A percentile compares a stretch with the other conserved stretches of the same genome.
Conservation (phyloP, 345 rosid genomes). For the Orychophragmus violaceus region DNA sequence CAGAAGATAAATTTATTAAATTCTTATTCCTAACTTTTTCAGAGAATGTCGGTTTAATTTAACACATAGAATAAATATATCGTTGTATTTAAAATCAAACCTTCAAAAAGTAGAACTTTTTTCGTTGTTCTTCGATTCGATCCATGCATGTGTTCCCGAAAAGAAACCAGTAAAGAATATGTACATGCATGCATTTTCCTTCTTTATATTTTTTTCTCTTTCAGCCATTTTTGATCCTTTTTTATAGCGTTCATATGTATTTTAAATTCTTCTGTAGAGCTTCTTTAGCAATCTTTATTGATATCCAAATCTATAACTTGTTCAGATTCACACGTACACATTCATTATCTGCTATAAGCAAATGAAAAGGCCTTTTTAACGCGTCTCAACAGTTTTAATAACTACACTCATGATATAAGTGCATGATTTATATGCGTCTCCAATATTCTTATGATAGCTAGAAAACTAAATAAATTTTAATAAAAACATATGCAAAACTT, state of each 20-base stretch:
- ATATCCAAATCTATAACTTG: background rate
- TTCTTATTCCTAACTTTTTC: background rate
- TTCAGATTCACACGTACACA: constrained; percentile 20
- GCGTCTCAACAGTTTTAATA: constrained; percentile 15
- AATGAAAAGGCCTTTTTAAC: constrained; percentile 14
- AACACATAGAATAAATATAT: background rate
- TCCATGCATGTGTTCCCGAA: constrained; percentile 1
- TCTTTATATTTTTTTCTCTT: background rate
- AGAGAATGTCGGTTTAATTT: constrained; percentile 4
- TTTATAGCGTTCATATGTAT: constrained; percentile 27
- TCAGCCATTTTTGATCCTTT: background rate
- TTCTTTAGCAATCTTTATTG: constrained; percentile 13
- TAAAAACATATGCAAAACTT: constrained; percentile 25
- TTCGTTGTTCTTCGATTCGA: background rate
- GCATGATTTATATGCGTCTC: constrained; percentile 8
- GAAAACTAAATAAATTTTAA: background rate
- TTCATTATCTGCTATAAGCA: constrained; percentile 3
- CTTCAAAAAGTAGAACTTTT: background rate
- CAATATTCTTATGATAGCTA: background rate
- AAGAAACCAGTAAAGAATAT: constrained; percentile 21
- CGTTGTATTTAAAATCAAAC: background rate
- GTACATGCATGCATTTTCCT: constrained; percentile 21
- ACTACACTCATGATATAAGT: constrained; percentile 12
- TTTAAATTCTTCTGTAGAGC: constrained; percentile 8
- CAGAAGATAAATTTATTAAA: too few relatives aligned